Conservation (phyloP, 805 yeast genomes). For the Wickerhamiella domercqiae region DNA sequence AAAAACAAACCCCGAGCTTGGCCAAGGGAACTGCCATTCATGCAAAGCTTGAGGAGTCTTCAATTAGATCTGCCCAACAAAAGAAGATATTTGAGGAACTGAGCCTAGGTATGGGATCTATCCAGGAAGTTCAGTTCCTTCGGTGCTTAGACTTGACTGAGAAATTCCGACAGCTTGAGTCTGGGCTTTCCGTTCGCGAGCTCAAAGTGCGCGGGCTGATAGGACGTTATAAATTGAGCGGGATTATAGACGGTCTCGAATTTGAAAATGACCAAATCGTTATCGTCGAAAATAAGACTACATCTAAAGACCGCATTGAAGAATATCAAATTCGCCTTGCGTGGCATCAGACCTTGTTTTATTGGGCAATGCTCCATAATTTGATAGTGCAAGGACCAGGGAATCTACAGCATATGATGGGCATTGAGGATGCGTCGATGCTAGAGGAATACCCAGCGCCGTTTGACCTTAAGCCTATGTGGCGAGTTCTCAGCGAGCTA, state of each 20-base stretch:
- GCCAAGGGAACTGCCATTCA: conserved; percentile 8
- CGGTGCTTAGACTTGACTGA: conserved; percentile 4
- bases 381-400: conserved; percentile 4
- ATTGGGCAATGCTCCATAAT: conserved; percentile 15
- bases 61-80: conserved; percentile 2
- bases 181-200: conserved; percentile 15
- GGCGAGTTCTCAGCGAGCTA: neutral
- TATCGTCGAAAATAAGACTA: conserved; percentile 22
- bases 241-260: conserved; percentile 19
- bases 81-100: neutral
- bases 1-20: conserved; percentile 2
- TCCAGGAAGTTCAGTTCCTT: conserved; percentile 11
- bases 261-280: conserved; percentile 6
- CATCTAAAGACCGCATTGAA: conserved; percentile 1
- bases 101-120: neutral
- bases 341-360: conserved; percentile 22
- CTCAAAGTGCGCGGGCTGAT: conserved; percentile 19
- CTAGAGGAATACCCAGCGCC: neutral
- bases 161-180: conserved; percentile 4
- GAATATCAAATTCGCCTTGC: conserved; percentile 18
- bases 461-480: neutral
- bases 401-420: neutral
- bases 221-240: conserved; percentile 14
- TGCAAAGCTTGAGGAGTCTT: conserved; percentile 3
- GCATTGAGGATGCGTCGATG: neutral